Base-by-base conservation (phyloP, 306 rosid genomes). In the Dryas alaskensis region DNA sequence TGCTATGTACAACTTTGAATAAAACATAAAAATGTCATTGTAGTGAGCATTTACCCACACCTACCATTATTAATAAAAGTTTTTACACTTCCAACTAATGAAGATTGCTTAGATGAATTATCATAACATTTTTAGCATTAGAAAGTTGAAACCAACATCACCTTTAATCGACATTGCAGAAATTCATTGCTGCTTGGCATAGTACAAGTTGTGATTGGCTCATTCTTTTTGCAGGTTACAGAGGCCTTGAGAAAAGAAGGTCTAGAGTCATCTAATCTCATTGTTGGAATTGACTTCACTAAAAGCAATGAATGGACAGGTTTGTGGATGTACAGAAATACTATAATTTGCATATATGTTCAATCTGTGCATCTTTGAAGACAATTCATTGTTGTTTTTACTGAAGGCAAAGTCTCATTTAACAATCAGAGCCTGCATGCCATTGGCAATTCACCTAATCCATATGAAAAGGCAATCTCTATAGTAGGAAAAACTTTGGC, bases 241-340 rank as follows among this genome's bases (percentile, higher is more conserved):
- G 74, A 27, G 0, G 88, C 96, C 44, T 74, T 93, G 73, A 86
- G 92, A 79, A 85, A 64, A 44, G 98, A 78, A 85, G 98, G 98
- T 43, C 78, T 93, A 47, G 98, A 93, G 70, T 91, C 97, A 57
- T 91, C 96, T 60, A 93, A 93, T 85, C 97, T 93, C 70, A 88
- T 93, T 60, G 82, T 93, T 31, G 97, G 97, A 79, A 81, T 93
- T 72, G 97, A 93, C 82, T 93, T 93, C 76, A 93, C 97, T 4
- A 93, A 91, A 79, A 91, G 98, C 86, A 93, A 93, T 79, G 98
- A 93, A 72, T 91, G 97, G 97, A 86, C 96, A 78, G 98, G 97
- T 91, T 60, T 45, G 83, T 87, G 8, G 25, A 44, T 53, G 39
- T 77, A 46, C 44, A 76, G 2, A 40, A 40, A 62, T 14, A 40